These are phyloP conservation scores for Malassezia obtusa DNA, from an alignment of 1,284 basidiomycete genomes.

Conservation along the genomic window DNA sequence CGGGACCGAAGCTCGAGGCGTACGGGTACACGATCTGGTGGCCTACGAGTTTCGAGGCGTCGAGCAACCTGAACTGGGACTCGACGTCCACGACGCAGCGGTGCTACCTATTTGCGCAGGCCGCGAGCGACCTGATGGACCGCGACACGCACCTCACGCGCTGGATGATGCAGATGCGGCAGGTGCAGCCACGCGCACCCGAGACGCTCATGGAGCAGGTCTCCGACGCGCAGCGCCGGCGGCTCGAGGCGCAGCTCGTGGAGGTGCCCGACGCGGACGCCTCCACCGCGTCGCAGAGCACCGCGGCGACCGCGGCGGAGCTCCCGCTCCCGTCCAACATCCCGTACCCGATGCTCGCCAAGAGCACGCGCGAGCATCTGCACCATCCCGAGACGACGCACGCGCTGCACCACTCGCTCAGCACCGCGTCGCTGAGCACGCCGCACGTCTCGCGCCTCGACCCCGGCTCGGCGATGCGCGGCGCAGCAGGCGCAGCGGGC, in stretches of 20 bases:
- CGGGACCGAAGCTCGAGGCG: conserved; percentile 6
- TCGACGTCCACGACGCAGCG: conserved; percentile 3
- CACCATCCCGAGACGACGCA: not conserved
- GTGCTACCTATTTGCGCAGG: not conserved
- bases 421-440: not conserved
- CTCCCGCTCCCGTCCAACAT: conserved; percentile 14
- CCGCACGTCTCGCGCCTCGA: not conserved
- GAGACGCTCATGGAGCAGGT: not conserved
- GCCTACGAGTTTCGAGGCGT: conserved; percentile 11
- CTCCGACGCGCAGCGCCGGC: not conserved
- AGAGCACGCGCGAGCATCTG: not conserved
- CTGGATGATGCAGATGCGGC: conserved; percentile 9
- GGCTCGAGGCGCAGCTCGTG: not conserved
- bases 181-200: not conserved
- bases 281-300: not conserved
- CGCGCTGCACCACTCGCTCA: not conserved
- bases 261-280: not conserved
- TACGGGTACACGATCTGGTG: conserved; percentile 16
- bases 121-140: conserved; percentile 2
- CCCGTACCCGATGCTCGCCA: conserved; percentile 12
- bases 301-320: not conserved
- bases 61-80: conserved; percentile 13
- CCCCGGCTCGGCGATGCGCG: not conserved
- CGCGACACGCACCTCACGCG: conserved; percentile 6
- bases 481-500: not conserved